Evolutionary conservation across 2,329 filamentous ascomycete species (phyloP), one percentile per base, ranked within the genome.

Genomic region (Fusarium scirpi): DNA sequence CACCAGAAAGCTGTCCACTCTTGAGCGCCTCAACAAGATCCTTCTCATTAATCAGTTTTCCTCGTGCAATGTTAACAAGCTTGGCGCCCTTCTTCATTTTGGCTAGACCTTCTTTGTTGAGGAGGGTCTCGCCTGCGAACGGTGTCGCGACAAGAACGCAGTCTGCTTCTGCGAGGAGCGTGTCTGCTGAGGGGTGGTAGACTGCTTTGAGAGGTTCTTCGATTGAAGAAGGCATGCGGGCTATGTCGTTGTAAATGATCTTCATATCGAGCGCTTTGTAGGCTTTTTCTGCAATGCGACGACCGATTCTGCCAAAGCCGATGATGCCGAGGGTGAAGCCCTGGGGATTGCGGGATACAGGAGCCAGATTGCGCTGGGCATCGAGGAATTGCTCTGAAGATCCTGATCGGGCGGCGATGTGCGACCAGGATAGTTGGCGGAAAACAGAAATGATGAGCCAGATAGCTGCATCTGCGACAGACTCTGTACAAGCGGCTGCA

Each of bases 1-100:
- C 87, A 0, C 87, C 90, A 53, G 85, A 85, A 8, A 93, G 87
- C n/a, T 75, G 70, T 1, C 90, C 91, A 30, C 81, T 85, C 48
- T 91, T 83, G 3, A 93, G 81, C 0, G 91, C 91, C 52, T 87
- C 82, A 3, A 92, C 90, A 12, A 93, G 84, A 0, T 91, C 91
- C 5, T 82, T 89, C 78, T 93, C 91, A 63, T 93, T 89, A 62
- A 93, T 90, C 29, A 93, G 86, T n/a, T 90, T 89, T 3, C 91
- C 91, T 10, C 91, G 85, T 2, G 91, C 91, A 3, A 91, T 92
- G 78, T 93, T 93, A 69, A 93, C 85, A 22, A 93, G 84, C 5
- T 91, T 85, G 5, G 91, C 86, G 10, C 90, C 90, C 53, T 85
- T 82, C 80, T 93, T 93, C 91, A 93, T 93, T 78, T 88, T 87